These are phyloP conservation scores for Periconia macrospinosa DNA, from an alignment of 2,329 filamentous ascomycete genomes.

Conservation along the genomic window DNA sequence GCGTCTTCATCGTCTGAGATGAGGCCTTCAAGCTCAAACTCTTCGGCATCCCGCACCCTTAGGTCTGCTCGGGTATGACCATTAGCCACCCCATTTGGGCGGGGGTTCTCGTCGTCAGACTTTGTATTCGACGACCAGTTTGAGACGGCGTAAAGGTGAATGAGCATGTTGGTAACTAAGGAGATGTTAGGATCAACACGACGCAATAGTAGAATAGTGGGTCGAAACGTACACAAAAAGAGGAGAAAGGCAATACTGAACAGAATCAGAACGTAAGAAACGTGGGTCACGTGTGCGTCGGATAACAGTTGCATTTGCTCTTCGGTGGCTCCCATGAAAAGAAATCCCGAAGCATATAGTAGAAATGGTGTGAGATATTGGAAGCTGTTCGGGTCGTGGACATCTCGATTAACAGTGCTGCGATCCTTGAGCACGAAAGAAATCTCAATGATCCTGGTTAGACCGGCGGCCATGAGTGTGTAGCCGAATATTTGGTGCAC, in stretches of 20 bases:
- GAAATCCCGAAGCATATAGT: constrained; percentile 86
- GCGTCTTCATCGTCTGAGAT: constrained; percentile 83
- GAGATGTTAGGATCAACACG: constrained; percentile 1
- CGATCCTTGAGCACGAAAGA: constrained; percentile 81
- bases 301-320: constrained; percentile 87
- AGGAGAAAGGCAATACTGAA: constrained; percentile 88
- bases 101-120: constrained; percentile 39
- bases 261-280: constrained; percentile 88
- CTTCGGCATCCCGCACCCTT: constrained; percentile 77
- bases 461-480: constrained; percentile 86
- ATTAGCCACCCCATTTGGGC: constrained; percentile 29
- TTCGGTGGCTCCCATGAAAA: constrained; percentile 97
- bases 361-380: constrained; percentile 74
- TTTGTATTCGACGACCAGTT: constrained; percentile 48
- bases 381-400: constrained; percentile 70
- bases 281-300: constrained; percentile 76
- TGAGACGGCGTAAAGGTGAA: constrained; percentile 77
- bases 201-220: neutral
- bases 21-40: constrained; percentile 89
- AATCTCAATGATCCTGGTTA: constrained; percentile 86
- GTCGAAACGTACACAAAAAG: constrained; percentile 70
- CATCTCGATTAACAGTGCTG: constrained; percentile 65
- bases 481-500: constrained; percentile 91
- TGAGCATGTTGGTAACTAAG: constrained; percentile 76
- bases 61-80: constrained; percentile 55